These are phyloP conservation scores for Wickerhamomyces alni DNA, from an alignment of 805 yeast species.

Conservation along the genomic window DNA sequence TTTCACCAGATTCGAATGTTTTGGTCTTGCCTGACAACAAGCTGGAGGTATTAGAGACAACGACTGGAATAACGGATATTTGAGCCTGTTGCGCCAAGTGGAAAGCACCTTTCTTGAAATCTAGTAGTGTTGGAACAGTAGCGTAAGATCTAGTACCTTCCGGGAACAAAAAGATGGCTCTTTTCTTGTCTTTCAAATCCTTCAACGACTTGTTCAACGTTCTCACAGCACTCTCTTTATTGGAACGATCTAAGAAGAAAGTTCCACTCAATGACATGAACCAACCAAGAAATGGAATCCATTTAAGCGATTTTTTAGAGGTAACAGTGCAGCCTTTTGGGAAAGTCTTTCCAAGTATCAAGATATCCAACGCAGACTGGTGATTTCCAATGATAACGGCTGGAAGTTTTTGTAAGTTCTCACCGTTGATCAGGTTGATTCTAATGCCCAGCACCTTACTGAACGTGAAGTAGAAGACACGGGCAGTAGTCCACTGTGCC, in stretches of 20 bases:
- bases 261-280: slow-evolving; percentile 91
- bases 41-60: slow-evolving; percentile 78
- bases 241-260: slow-evolving; percentile 80
- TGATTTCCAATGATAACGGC: slow-evolving; percentile 84
- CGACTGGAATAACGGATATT: slow-evolving; percentile 85
- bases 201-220: slow-evolving; percentile 68
- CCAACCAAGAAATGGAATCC: slow-evolving; percentile 93
- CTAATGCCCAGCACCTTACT: slow-evolving; percentile 61
- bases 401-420: slow-evolving; percentile 53
- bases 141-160: slow-evolving; percentile 94
- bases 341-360: slow-evolving; percentile 75
- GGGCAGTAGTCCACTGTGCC: slow-evolving; percentile 86
- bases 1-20: slow-evolving; percentile 72
- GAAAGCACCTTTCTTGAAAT: slow-evolving; percentile 97
- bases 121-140: slow-evolving; percentile 60
- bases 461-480: slow-evolving; percentile 64
- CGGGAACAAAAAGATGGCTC: slow-evolving; percentile 87
- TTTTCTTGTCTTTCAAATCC: slow-evolving; percentile 52
- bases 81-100: slow-evolving; percentile 92
- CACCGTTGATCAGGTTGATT: slow-evolving; percentile 63
- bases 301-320: slow-evolving; percentile 79
- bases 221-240: slow-evolving; percentile 65
- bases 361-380: slow-evolving; percentile 83
- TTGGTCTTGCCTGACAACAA: slow-evolving; percentile 55
- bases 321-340: slow-evolving; percentile 89